Evolutionary conservation across 2,329 filamentous ascomycete genomes (phyloP).

Genomic region (Aspergillus niger): DNA sequence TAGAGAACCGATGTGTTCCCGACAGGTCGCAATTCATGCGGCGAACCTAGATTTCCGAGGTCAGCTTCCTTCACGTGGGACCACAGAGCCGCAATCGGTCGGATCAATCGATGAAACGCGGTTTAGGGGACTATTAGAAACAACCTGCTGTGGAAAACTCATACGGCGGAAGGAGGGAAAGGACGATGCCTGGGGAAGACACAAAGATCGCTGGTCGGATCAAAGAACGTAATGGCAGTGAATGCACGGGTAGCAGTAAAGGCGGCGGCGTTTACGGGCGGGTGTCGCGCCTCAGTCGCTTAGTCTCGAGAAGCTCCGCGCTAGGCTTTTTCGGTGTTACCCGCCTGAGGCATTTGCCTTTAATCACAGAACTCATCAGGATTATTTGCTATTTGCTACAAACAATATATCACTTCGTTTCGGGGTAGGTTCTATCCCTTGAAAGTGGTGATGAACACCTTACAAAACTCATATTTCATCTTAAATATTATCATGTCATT

Average conservation of each 20-base stretch:
- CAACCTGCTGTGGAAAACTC: slow-evolving; percentile 19
- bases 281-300: background rate
- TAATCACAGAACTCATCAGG: background rate
- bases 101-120: background rate
- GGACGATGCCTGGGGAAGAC: slow-evolving; percentile 10
- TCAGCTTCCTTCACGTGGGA: slow-evolving; percentile 14
- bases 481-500: background rate
- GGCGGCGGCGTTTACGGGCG: slow-evolving; percentile 4
- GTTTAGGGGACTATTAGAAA: background rate
- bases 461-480: background rate
- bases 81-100: slow-evolving; percentile 1
- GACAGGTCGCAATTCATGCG: slow-evolving; percentile 37
- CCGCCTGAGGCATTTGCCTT: background rate
- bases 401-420: background rate
- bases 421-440: background rate
- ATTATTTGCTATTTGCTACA: background rate
- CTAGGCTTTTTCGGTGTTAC: background rate
- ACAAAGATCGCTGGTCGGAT: slow-evolving; percentile 10
- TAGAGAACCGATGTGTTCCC: slow-evolving; percentile 27
- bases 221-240: slow-evolving; percentile 6
- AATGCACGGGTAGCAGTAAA: slow-evolving; percentile 9
- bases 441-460: no score
- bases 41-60: slow-evolving; percentile 20
- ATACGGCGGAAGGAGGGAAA: slow-evolving; percentile 15
- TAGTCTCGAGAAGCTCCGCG: background rate